phyloP scores from a whole-genome alignment of 2,329 filamentous ascomycete species.

The Fusarium sp. region DNA sequence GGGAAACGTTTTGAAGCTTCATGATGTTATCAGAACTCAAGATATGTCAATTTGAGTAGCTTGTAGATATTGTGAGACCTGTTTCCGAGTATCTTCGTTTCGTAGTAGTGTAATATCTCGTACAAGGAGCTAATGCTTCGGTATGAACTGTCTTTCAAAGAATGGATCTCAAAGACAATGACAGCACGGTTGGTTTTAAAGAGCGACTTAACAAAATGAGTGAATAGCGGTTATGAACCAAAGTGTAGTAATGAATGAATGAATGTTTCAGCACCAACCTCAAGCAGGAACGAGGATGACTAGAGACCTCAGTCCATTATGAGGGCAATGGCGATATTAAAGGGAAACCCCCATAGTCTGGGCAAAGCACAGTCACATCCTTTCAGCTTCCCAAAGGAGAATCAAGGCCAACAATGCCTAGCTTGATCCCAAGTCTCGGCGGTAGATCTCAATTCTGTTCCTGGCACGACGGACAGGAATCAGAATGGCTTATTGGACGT shows the following conservation, averaged over 20 bases:
- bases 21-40: constrained; percentile 38
- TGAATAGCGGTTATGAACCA: constrained; percentile 29
- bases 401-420: constrained; percentile 21
- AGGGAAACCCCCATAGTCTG: constrained; percentile 11
- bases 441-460: constrained; percentile 40
- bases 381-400: constrained; percentile 9
- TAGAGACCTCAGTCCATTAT: constrained; percentile 5
- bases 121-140: constrained; percentile 11
- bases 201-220: constrained; percentile 39
- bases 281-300: constrained; percentile 29
- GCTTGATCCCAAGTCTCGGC: constrained; percentile 15
- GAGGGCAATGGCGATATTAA: constrained; percentile 35
- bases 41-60: neutral
- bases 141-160: constrained; percentile 28
- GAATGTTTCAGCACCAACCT: constrained; percentile 34
- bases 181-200: constrained; percentile 31
- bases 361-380: constrained; percentile 10
- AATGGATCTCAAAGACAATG: constrained; percentile 21
- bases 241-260: constrained; percentile 23
- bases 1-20: constrained; percentile 46
- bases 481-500: constrained; percentile 13
- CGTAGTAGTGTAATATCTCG: neutral
- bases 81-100: neutral
- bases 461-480: constrained; percentile 17
- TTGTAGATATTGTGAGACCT: constrained; percentile 6